phyloP scores from a whole-genome alignment of 768 basidiomycete genomes.

The Termitomyces sp. region DNA sequence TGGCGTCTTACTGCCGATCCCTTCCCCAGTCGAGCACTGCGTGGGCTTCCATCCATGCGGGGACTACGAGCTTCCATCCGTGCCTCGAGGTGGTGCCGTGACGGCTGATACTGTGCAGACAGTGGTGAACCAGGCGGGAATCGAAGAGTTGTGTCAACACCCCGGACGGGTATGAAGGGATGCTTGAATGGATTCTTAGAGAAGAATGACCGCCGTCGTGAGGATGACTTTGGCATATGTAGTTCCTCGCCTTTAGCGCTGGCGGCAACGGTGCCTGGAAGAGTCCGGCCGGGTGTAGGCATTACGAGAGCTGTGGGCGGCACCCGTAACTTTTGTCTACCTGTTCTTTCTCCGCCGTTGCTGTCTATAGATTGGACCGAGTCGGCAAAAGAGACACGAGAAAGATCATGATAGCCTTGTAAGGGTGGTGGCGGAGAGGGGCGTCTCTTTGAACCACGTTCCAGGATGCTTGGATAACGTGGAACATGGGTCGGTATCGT shows the following conservation, averaged over 20 bases:
- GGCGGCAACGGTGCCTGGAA: constrained; percentile 17
- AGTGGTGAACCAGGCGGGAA: constrained; percentile 19
- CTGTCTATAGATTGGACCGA: constrained; percentile 3
- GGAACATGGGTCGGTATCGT: constrained; percentile 23
- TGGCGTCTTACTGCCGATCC: constrained; percentile 3
- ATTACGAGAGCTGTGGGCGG: constrained; percentile 20
- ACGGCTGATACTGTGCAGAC: constrained; percentile 15
- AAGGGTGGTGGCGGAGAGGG: constrained; percentile 17
- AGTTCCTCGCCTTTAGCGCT: constrained; percentile 16
- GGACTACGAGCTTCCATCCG: constrained; percentile 13
- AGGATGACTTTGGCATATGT: constrained; percentile 26
- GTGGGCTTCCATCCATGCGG: constrained; percentile 9
- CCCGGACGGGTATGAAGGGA: constrained; percentile 34
- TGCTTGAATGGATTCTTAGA: constrained; percentile 26
- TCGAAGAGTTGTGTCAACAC: constrained; percentile 19
- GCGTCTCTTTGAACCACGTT: constrained; percentile 22
- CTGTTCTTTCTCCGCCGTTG: constrained; percentile 1
- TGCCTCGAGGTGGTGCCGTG: constrained; percentile 18
- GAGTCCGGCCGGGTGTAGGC: constrained; percentile 18
- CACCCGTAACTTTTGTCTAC: constrained; percentile 11
- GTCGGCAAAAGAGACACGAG: constrained; percentile 10
- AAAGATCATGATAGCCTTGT: constrained; percentile 10
- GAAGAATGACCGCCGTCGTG: constrained; percentile 24
- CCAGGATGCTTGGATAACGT: constrained; percentile 30
- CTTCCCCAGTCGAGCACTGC: constrained; percentile 6